These are phyloP conservation scores for Stephanodiscus minutulus DNA, from an alignment of 108 stramenopile genomes.

Conservation along the genomic window DNA sequence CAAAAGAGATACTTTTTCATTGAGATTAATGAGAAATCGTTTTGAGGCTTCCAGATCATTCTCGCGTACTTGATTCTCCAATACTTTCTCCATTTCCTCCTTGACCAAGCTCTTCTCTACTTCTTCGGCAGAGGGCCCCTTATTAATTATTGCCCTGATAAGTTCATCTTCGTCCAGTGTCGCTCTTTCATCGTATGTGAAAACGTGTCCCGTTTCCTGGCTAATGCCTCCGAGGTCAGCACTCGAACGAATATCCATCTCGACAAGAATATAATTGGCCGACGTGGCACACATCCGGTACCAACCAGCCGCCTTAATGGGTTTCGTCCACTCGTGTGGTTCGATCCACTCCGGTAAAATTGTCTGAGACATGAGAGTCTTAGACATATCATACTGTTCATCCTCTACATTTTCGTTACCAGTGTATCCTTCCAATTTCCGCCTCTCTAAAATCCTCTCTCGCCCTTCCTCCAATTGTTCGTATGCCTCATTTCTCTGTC, in stretches of 20 bases:
- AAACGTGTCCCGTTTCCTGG: conserved; percentile 61
- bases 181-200: conserved; percentile 55
- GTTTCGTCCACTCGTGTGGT: conserved; percentile 29
- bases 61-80: conserved; percentile 59
- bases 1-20: conserved; percentile 24
- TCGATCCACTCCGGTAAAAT: conserved; percentile 15
- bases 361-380: not conserved
- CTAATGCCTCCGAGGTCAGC: conserved; percentile 64
- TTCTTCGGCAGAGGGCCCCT: conserved; percentile 23
- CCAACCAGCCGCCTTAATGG: conserved; percentile 58
- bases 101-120: conserved; percentile 6
- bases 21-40: conserved; percentile 18
- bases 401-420: not conserved
- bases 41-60: conserved; percentile 31
- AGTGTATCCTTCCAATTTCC: not conserved
- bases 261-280: conserved; percentile 51
- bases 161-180: conserved; percentile 59
- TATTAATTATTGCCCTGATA: conserved; percentile 47
- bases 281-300: conserved; percentile 69
- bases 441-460: conserved; percentile 1
- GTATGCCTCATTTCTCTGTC: not conserved
- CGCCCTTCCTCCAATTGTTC: not conserved
- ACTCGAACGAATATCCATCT: conserved; percentile 72
- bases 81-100: conserved; percentile 23
- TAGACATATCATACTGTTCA: conserved; percentile 11